Percentiles rank a stretch among this genome's conserved stretches.
phyloP scores from a whole-genome alignment of 495 filamentous ascomycete genomes.

The Daldinia decipiens region DNA sequence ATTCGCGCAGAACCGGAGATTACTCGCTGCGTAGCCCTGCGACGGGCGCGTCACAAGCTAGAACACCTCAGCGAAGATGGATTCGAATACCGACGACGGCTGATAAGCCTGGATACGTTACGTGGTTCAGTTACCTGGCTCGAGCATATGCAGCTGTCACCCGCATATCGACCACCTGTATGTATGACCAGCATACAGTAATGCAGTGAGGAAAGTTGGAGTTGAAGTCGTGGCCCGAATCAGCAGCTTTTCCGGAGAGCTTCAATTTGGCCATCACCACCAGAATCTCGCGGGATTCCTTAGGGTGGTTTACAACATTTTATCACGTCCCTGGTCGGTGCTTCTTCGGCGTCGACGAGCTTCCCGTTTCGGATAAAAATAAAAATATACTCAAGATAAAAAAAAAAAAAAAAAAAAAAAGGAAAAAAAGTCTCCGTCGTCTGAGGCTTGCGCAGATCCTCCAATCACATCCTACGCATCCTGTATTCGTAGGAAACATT shows the following conservation, averaged over 20 bases:
- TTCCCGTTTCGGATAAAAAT: constrained; percentile 42
- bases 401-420: not conserved
- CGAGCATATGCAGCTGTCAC: constrained; percentile 32
- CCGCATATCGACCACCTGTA: constrained; percentile 24
- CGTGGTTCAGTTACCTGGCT: constrained; percentile 24
- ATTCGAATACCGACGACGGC: not conserved
- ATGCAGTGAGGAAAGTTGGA: constrained; percentile 25
- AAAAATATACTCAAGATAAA: constrained; percentile 24
- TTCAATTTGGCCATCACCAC: constrained; percentile 19
- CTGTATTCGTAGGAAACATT: constrained; percentile 1
- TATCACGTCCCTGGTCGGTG: constrained; percentile 42
- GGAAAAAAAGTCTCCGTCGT: constrained; percentile 13
- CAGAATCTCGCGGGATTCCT: constrained; percentile 14
- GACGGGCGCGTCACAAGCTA: constrained; percentile 20
- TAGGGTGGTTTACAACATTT: constrained; percentile 23
- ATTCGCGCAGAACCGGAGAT: constrained; percentile 14
- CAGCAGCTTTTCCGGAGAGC: constrained; percentile 28
- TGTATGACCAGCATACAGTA: constrained; percentile 23
- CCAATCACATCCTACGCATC: constrained; percentile 30
- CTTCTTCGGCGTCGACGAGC: constrained; percentile 46
- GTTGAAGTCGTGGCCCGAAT: constrained; percentile 40
- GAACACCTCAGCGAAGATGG: not conserved
- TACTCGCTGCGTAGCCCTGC: constrained; percentile 13
- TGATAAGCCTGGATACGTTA: constrained; percentile 40
- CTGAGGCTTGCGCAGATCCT: constrained; percentile 9